Conservation (phyloP, 148 eudicot genomes). For the Chenopodium quinoa region DNA sequence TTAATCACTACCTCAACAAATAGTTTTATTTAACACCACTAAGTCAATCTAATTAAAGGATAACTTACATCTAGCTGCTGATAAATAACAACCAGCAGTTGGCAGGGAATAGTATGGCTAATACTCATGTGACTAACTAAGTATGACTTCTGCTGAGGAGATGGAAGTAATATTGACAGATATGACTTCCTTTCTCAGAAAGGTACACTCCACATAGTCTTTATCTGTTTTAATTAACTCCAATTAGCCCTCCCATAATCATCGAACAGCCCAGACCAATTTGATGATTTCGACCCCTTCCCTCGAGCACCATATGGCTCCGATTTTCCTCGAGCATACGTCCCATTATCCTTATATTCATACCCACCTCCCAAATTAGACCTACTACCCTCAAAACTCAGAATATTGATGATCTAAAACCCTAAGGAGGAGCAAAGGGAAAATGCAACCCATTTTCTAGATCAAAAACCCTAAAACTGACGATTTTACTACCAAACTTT, state of each 20-base stretch:
- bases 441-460: too few relatives aligned
- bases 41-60: not conserved
- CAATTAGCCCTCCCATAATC: conserved; percentile 76
- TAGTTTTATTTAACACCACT: not conserved
- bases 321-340: conserved; percentile 37
- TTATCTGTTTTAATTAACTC: too few relatives aligned
- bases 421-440: too few relatives aligned
- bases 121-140: not conserved
- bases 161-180: too few relatives aligned
- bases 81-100: too few relatives aligned
- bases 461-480: too few relatives aligned
- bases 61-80: not conserved
- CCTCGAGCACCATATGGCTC: conserved; percentile 86
- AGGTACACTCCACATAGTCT: not conserved
- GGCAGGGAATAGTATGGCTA: not conserved
- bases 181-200: not conserved
- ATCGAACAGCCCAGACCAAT: conserved; percentile 69
- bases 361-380: too few relatives aligned
- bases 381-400: too few relatives aligned
- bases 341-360: too few relatives aligned
- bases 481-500: too few relatives aligned
- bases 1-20: not conserved
- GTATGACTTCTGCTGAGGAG: not conserved
- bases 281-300: conserved; percentile 47
- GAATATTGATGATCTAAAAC: too few relatives aligned